Evolutionary conservation across 257 asterid genomes (phyloP), one percentile per base, ranked within the genome.

Genomic region (Mentha longifolia): DNA sequence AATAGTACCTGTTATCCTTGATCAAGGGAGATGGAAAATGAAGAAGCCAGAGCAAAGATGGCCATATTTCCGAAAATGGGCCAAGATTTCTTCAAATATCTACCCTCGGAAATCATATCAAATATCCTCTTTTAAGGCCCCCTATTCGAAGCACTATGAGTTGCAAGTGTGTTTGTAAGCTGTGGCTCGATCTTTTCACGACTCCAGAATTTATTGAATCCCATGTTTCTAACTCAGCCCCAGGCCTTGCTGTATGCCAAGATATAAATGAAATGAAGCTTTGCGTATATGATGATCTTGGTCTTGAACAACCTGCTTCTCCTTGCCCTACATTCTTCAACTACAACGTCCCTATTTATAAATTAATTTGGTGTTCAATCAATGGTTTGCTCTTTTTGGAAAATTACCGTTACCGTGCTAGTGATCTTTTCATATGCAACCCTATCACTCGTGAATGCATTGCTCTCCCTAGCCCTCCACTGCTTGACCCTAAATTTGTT

Each of bases 131-230:
- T n/a, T n/a, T 25, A 17, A 52, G 30, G 7, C 13, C 19, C 14
- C 58, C 28, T 12, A 4, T 4, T 52, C 6, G 3, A 19, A 2
- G 5, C 15, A 20, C 7, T 19, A 6, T 52, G 14, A 4, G 14
- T 28, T 52, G 59, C 59, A 52, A 52, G 11, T 20, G 30, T 52
- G 59, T 20, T 9, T 52, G 59, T 19, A 52, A 52, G 59, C 59
- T 2, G 15, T 52, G 59, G 59, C 33, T 52, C 31, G 31, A 3
- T 52, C 12, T 52, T 19, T 6, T 52, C 15, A 10, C 2, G 13
- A 17, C 31, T 9, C 30, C 8, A 3, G 58, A 52, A 25, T 52
- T 52, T 19, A 11, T 52, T n/a, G n/a, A n/a, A n/a, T n/a, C n/a
- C n/a, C n/a, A n/a, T n/a, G n/a, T n/a, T n/a, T n/a, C n/a, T n/a